Base-by-base conservation (phyloP, 805 yeast genomes). In the Ogataea minuta region DNA sequence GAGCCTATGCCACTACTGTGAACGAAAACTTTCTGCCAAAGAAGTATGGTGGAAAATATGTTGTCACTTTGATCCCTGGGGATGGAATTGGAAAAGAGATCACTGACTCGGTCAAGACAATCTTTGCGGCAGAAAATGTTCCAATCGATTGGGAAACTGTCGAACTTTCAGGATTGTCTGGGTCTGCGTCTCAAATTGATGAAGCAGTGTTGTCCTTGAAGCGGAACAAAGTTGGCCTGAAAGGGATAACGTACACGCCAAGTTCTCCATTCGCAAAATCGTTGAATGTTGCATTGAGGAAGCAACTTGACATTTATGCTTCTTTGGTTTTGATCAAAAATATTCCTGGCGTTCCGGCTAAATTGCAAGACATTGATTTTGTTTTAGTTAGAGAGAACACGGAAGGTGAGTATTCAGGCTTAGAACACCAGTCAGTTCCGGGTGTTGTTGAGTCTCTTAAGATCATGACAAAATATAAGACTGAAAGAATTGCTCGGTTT, bases 51-150 rank as follows among this genome's bases (percentile, higher is more conserved):
- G 96, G 96, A 48, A 82, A 82, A 63, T 90, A 79, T 75, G 85
- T 91, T 37, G 96, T 93, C 43, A 91, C 99, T 35, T 75, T 91
- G 64, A 83, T 91, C 55, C 98, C 98, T 44, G 96, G 99, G 69
- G 99, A 91, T 63, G 98, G 98, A 77, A 84, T 90, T 53, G 99
- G 99, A 67, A 83, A 82, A 61, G 96, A 90, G 72, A 86, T 90
- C 63, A 84, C 98, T 44, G 91, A 85, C 65, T 84, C 97, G 17
- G 99, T 91, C 45, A 81, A 84, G 66, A 78, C 87, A 53, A 85
- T 91, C 63, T 91, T 91, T 75, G 76, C 81, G 62, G 78, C 87
- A 48, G 89, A 85, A 68, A 79, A 78, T 52, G 84, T 93, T 30
- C 99, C 99, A 53, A 81, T 91, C 52, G 96, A 89, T 55, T 93